Evolutionary conservation across 805 yeast species (phyloP), one percentile per base, ranked within the genome.

Genomic region (Metschnikowia lochheadii): DNA sequence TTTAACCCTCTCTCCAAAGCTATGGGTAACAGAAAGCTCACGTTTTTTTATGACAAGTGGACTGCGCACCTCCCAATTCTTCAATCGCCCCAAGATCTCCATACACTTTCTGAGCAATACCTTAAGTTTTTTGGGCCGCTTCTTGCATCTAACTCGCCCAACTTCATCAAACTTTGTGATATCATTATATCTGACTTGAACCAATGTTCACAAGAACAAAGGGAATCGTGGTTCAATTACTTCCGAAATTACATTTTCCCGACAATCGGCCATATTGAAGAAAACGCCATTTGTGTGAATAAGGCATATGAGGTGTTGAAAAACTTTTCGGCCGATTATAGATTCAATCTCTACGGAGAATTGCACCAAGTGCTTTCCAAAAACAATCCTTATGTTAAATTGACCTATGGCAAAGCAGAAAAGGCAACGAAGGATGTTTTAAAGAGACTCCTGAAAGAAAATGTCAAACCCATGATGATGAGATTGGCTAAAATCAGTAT

Each of bases 331-430:
- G 61, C 81, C 35, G 86, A 85, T 47, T 76, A 75, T 50, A 75
- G 97, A 44, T 91, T 80, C 65, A 82, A 85, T 50, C 65, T 92
- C 17, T 91, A 91, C 63, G 94, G 96, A 36, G 96, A 90, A 57
- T 76, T 89, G 63, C 74, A 79, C 46, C 78, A 76, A 34, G 81
- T 78, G 3, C 64, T 81, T 3, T 73, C 84, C 3, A 85, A 85
- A 58, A 80, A 76, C 51, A 72, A 77, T 49, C 72, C 81, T 0
- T 72, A 72, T 17, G 73, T 87, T 5, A 84, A 82, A 54, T 68
- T 83, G 26, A 82, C 84, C 4, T 79, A 80, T 49, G 79, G 80
- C 14, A 80, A 74, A 50, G 85, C 95, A 0, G 94, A 85, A 61
- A 89, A 87, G 63, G 81, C 85, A 36, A 87, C 96, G 0, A 89